Percentiles rank a stretch among this genome's conserved stretches.
Evolutionary conservation across 2,329 filamentous ascomycete species (phyloP).

Genomic region (Trichophyton benhamiae): DNA sequence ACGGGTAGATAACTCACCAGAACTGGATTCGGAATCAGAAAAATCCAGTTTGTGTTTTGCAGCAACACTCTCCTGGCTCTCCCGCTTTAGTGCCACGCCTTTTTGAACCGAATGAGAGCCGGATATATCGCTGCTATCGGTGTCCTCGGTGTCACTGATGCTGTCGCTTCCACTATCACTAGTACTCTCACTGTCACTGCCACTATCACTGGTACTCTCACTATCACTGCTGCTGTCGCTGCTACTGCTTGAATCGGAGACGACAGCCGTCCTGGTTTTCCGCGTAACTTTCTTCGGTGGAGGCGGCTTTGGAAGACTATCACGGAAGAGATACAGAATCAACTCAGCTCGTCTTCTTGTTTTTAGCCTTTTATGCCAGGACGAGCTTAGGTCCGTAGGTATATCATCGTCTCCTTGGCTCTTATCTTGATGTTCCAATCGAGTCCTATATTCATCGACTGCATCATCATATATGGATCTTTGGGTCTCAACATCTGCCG

Average conservation of each 20-base stretch:
- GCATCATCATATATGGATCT: slow-evolving; percentile 36
- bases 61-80: background rate
- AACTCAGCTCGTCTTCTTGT: slow-evolving; percentile 29
- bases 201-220: slow-evolving; percentile 14
- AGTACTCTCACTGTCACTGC: slow-evolving; percentile 17
- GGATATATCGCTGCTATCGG: slow-evolving; percentile 2
- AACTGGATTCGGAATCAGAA: background rate
- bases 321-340: slow-evolving; percentile 25
- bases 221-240: slow-evolving; percentile 24
- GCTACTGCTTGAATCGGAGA: slow-evolving; percentile 33
- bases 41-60: background rate
- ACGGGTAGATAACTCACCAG: background rate
- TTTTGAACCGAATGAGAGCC: background rate
- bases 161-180: slow-evolving; percentile 19
- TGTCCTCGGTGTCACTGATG: too few species aligned
- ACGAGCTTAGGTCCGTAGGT: slow-evolving; percentile 10
- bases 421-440: slow-evolving; percentile 19
- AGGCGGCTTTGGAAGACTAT: slow-evolving; percentile 11
- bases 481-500: slow-evolving; percentile 11
- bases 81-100: background rate
- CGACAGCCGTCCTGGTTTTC: slow-evolving; percentile 25
- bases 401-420: slow-evolving; percentile 19
- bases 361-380: slow-evolving; percentile 20
- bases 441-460: slow-evolving; percentile 37
- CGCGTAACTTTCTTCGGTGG: slow-evolving; percentile 9